Evolutionary conservation across 73 alveolate species (phyloP).

Genomic region (Symbiodinium natans): DNA sequence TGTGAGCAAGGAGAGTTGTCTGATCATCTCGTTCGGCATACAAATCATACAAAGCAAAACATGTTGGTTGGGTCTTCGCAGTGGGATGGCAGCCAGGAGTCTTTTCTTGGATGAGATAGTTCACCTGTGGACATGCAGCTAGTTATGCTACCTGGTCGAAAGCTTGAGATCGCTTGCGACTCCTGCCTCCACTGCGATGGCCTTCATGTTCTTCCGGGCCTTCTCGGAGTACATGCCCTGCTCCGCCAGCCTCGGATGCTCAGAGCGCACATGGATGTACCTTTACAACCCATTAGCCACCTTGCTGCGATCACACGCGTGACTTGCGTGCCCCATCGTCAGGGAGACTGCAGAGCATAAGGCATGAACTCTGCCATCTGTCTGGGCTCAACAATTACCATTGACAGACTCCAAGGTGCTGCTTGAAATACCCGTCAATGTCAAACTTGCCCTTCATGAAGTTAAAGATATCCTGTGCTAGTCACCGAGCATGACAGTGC

Average conservation of each 20-base stretch:
- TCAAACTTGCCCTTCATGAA: conserved; percentile 92
- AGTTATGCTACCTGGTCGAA: not conserved
- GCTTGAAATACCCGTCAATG: conserved; percentile 65
- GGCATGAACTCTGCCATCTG: too few relatives aligned
- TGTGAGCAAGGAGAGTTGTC: not conserved
- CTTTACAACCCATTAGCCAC: too few relatives aligned
- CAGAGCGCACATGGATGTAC: too few relatives aligned
- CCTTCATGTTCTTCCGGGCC: conserved; percentile 67
- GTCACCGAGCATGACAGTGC: not conserved
- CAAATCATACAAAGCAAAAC: too few relatives aligned
- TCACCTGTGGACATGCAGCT: conserved; percentile 1
- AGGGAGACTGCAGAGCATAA: too few relatives aligned
- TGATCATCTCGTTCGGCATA: not conserved
- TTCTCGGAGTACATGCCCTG: conserved; percentile 52
- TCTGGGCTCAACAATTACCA: too few relatives aligned
- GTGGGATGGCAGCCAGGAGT: not conserved
- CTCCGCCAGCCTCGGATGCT: conserved; percentile 61
- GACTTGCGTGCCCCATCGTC: too few relatives aligned
- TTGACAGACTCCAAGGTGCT: conserved; percentile 41
- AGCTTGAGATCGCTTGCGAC: not conserved
- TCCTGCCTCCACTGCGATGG: conserved; percentile 63
- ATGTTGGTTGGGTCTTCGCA: not conserved
- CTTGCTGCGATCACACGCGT: too few relatives aligned
- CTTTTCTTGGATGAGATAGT: conserved; percentile 80
- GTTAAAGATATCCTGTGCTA: conserved; percentile 39